Percentiles rank a stretch among this genome's conserved stretches.
Conservation (phyloP, 2,329 filamentous ascomycete species). For the Aspergillus caelatus region DNA sequence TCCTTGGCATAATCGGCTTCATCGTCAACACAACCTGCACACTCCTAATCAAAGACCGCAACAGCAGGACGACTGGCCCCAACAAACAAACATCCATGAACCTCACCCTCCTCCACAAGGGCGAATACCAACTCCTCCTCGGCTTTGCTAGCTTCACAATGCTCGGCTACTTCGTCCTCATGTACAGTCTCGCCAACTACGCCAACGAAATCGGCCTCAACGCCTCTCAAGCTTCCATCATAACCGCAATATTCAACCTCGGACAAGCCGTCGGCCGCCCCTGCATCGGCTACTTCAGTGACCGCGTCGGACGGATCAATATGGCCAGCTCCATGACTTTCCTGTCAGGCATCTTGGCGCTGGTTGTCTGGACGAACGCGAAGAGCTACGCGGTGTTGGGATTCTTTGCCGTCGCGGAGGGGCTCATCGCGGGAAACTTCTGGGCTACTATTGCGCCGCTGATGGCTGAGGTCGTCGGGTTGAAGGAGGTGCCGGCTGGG, state of each 20-base stretch:
- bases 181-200: conserved; percentile 39
- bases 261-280: conserved; percentile 53
- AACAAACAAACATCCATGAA: background rate
- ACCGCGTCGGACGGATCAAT: conserved; percentile 37
- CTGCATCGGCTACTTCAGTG: conserved; percentile 49
- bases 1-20: conserved; percentile 37
- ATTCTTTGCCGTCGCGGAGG: conserved; percentile 48
- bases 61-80: background rate
- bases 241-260: conserved; percentile 51
- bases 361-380: conserved; percentile 53
- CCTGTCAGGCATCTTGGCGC: conserved; percentile 41
- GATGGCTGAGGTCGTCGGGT: conserved; percentile 58
- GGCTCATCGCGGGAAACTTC: conserved; percentile 51
- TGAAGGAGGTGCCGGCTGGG: conserved; percentile 54
- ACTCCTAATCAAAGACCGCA: conserved; percentile 6
- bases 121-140: conserved; percentile 4
- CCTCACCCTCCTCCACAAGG: background rate
- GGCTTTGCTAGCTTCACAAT: conserved; percentile 48
- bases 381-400: conserved; percentile 45
- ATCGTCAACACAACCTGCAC: conserved; percentile 44
- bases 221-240: conserved; percentile 40
- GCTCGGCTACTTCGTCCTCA: background rate
- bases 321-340: conserved; percentile 22
- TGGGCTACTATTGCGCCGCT: conserved; percentile 58
- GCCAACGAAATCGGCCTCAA: conserved; percentile 47